phyloP scores from a whole-genome alignment of 140 eudicot genomes.

The Artemisia princeps region DNA sequence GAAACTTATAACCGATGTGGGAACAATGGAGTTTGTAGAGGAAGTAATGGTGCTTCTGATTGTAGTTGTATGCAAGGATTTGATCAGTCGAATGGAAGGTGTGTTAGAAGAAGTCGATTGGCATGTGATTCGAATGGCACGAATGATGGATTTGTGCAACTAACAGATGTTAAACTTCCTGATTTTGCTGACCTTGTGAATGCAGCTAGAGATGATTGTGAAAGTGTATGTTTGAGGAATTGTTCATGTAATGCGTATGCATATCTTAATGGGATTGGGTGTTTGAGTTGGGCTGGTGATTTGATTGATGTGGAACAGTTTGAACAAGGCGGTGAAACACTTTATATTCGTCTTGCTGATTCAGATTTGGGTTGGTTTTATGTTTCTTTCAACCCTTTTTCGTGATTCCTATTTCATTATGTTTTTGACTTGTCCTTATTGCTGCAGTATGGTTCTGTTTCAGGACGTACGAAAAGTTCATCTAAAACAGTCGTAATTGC shows the following conservation, averaged over 20 bases:
- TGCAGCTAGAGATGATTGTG: constrained; percentile 25
- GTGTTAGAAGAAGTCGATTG: constrained; percentile 42
- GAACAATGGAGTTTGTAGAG: constrained; percentile 40
- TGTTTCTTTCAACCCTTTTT: background rate
- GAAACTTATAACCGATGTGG: constrained; percentile 62
- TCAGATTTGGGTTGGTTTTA: constrained; percentile 50
- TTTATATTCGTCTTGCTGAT: constrained; percentile 48
- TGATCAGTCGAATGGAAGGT: constrained; percentile 45
- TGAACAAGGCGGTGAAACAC: constrained; percentile 39
- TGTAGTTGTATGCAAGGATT: constrained; percentile 62
- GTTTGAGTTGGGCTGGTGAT: constrained; percentile 64
- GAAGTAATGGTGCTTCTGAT: background rate
- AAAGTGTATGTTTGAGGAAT: constrained; percentile 40
- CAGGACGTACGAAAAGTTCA: constrained; percentile 30
- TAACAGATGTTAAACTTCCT: constrained; percentile 45
- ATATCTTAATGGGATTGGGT: constrained; percentile 47
- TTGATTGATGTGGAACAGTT: constrained; percentile 56
- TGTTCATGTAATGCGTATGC: constrained; percentile 76
- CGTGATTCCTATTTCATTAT: background rate
- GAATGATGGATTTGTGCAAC: constrained; percentile 39
- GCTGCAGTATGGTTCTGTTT: background rate
- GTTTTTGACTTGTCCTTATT: constrained; percentile 1
- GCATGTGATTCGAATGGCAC: constrained; percentile 32
- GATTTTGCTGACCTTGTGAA: constrained; percentile 38
- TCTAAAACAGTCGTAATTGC: constrained; percentile 32